These are phyloP conservation scores for Ophiostoma perfectum DNA, from an alignment of 2,329 filamentous ascomycete genomes.

Conservation along the genomic window DNA sequence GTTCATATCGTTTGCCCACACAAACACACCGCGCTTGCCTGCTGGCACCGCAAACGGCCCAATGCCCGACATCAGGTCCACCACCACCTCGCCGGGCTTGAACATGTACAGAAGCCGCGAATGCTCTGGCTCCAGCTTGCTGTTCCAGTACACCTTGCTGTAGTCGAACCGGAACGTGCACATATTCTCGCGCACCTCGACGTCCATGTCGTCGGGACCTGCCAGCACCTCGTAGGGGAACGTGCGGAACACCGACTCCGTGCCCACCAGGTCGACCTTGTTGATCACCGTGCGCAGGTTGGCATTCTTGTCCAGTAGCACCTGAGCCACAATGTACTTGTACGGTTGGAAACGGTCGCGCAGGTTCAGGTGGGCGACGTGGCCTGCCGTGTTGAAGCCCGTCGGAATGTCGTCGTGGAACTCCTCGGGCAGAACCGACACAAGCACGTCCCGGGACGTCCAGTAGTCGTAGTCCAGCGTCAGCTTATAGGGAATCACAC, in stretches of 20 bases:
- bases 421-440: conserved; percentile 72
- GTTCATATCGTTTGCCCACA: conserved; percentile 96
- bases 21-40: conserved; percentile 82
- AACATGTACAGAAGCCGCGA: conserved; percentile 71
- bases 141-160: conserved; percentile 97
- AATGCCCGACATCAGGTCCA: conserved; percentile 95
- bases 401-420: conserved; percentile 74
- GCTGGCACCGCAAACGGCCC: conserved; percentile 92
- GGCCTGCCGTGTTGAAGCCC: conserved; percentile 83
- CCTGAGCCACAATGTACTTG: conserved; percentile 76
- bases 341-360: conserved; percentile 77
- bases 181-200: conserved; percentile 72
- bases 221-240: conserved; percentile 88
- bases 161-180: conserved; percentile 94
- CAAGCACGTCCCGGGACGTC: conserved; percentile 83
- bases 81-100: conserved; percentile 78
- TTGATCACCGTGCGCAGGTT: conserved; percentile 85
- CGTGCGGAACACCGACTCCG: conserved; percentile 79
- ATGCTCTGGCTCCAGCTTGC: conserved; percentile 83
- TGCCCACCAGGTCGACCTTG: conserved; percentile 84
- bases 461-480: conserved; percentile 79
- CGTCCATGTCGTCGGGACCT: conserved; percentile 75
- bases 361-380: conserved; percentile 90
- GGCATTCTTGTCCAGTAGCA: conserved; percentile 85
- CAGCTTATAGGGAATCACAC: conserved; percentile 67